Evolutionary conservation across 164 flowering plant genomes (phyloP).

Genomic region (Echeveria elegans): DNA sequence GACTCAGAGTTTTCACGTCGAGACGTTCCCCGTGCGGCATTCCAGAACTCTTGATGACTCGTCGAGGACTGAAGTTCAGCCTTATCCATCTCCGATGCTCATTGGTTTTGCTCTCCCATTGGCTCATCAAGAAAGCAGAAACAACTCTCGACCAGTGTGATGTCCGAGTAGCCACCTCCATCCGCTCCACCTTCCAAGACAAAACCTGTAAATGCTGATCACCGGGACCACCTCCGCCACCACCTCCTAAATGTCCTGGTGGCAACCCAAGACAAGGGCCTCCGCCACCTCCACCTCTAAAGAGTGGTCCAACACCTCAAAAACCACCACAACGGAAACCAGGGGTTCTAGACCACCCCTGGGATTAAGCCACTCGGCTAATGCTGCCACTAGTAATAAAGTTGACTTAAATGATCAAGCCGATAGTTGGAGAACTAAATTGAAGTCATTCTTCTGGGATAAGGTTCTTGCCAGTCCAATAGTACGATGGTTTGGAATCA

Average conservation of each 20-base stretch:
- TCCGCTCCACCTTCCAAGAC: slow-evolving; percentile 6
- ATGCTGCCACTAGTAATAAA: slow-evolving; percentile 3
- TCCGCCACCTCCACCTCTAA: slow-evolving; percentile 6
- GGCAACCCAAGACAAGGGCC: slow-evolving; percentile 1
- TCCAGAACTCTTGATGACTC: no score
- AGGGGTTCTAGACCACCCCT: not conserved
- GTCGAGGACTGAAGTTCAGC: no score
- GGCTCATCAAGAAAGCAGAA: no score
- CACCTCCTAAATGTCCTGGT: slow-evolving; percentile 6
- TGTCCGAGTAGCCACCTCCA: no score
- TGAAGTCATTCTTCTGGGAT: slow-evolving; percentile 18
- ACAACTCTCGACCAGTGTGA: no score
- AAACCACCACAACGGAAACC: not conserved
- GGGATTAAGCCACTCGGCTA: slow-evolving; percentile 4
- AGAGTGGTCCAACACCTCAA: slow-evolving; percentile 1
- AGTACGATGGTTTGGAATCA: slow-evolving; percentile 16
- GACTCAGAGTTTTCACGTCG: no score
- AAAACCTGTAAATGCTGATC: slow-evolving; percentile 5
- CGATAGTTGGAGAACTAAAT: slow-evolving; percentile 2
- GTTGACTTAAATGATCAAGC: not conserved
- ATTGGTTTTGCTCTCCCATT: no score
- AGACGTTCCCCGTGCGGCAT: no score
- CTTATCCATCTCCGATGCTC: no score
- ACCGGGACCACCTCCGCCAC: slow-evolving; percentile 10
- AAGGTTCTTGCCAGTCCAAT: slow-evolving; percentile 13